These are phyloP conservation scores for Skeletonema marinoi DNA, from an alignment of 108 stramenopile species.

Conservation along the genomic window DNA sequence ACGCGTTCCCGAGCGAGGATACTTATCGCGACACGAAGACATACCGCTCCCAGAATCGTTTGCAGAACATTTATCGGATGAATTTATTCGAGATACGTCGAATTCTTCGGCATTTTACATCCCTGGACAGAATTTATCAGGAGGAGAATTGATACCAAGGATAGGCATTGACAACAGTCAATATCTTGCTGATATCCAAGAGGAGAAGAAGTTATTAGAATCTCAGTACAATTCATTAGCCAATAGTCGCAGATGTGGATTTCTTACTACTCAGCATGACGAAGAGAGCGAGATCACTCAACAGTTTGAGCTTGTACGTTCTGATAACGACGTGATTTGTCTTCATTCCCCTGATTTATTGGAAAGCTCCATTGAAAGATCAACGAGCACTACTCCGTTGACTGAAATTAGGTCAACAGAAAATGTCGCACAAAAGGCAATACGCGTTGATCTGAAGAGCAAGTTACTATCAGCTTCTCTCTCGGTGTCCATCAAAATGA, in stretches of 20 bases:
- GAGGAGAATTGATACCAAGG: neutral
- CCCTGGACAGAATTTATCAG: neutral
- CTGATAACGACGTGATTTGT: conserved; percentile 6
- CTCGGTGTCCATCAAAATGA: neutral
- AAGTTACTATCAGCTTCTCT: neutral
- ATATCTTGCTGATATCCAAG: neutral
- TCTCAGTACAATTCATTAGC: neutral
- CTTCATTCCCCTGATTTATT: neutral
- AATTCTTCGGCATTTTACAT: conserved; percentile 13
- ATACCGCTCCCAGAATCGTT: conserved; percentile 45
- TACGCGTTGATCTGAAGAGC: neutral
- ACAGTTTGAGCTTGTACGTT: conserved; percentile 17
- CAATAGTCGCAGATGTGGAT: neutral
- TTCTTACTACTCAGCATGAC: neutral
- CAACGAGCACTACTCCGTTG: neutral
- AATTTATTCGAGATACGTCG: neutral
- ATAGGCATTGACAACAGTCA: neutral
- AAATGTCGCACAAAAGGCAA: neutral
- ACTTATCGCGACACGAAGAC: conserved; percentile 54
- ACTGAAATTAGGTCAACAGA: neutral
- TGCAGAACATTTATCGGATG: conserved; percentile 25
- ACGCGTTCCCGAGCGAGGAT: conserved; percentile 35
- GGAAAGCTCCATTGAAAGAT: neutral
- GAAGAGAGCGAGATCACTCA: neutral
- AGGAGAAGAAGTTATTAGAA: neutral